phyloP scores from a whole-genome alignment of 768 basidiomycete species.

The Mycena metata region DNA sequence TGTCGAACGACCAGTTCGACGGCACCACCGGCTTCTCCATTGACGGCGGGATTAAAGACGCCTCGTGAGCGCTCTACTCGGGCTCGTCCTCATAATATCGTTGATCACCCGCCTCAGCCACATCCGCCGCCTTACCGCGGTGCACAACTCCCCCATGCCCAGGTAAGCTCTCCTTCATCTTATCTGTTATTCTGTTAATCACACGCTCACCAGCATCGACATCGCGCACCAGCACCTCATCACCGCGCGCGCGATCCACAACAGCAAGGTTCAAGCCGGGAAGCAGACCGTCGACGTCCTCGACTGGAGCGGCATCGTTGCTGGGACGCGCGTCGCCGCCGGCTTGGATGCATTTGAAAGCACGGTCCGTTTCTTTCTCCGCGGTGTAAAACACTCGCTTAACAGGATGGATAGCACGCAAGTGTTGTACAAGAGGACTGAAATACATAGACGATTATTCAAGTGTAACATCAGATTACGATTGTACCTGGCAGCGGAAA shows the following conservation, averaged over 20 bases:
- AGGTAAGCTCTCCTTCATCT: conserved; percentile 30
- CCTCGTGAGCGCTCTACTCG: conserved; percentile 57
- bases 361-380: conserved; percentile 22
- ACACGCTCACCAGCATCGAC: conserved; percentile 55
- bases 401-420: conserved; percentile 1
- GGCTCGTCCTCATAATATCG: neutral
- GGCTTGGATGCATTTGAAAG: conserved; percentile 67
- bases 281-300: conserved; percentile 65
- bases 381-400: neutral
- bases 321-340: conserved; percentile 81
- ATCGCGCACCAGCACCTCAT: conserved; percentile 84
- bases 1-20: conserved; percentile 82
- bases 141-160: conserved; percentile 79
- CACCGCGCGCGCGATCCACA: conserved; percentile 81
- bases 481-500: conserved; percentile 16
- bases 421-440: conserved; percentile 34
- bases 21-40: conserved; percentile 82
- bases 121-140: conserved; percentile 77
- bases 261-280: conserved; percentile 58
- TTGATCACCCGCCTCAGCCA: conserved; percentile 55
- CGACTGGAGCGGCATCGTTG: conserved; percentile 89
- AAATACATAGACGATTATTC: conserved; percentile 1
- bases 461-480: conserved; percentile 29
- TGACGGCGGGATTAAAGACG: conserved; percentile 91
- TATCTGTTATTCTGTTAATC: too few relatives aligned